phyloP scores from a whole-genome alignment of 2,329 filamentous ascomycete species.

The Aspergillus jensenii region DNA sequence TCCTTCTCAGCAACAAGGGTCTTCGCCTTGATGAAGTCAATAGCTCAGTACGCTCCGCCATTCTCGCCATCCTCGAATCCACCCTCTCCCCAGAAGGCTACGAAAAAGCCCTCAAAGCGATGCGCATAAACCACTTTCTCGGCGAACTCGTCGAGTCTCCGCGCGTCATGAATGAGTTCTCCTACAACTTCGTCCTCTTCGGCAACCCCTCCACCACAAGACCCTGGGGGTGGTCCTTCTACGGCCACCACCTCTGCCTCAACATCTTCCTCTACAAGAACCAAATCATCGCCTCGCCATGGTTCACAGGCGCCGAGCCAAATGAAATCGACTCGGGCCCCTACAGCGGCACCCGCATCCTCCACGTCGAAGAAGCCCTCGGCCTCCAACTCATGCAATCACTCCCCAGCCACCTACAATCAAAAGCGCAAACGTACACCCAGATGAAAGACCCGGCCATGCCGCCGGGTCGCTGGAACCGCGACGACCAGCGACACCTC shows the following conservation, averaged over 20 bases:
- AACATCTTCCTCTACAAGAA: constrained; percentile 65
- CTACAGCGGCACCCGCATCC: constrained; percentile 63
- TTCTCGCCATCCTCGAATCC: constrained; percentile 56
- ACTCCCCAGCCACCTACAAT: constrained; percentile 49
- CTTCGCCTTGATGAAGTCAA: constrained; percentile 66
- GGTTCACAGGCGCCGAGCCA: constrained; percentile 78
- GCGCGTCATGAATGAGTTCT: constrained; percentile 69
- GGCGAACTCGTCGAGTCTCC: constrained; percentile 65
- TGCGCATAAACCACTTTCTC: constrained; percentile 74
- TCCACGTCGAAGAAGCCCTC: constrained; percentile 63
- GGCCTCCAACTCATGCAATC: constrained; percentile 71
- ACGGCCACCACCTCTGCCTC: constrained; percentile 76
- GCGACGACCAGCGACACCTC: constrained; percentile 74
- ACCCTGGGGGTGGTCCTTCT: constrained; percentile 73
- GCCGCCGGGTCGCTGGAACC: constrained; percentile 67
- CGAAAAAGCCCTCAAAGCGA: constrained; percentile 65
- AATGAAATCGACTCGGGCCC: constrained; percentile 69
- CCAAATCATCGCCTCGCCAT: constrained; percentile 70
- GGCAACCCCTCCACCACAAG: constrained; percentile 56
- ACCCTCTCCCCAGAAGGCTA: constrained; percentile 71
- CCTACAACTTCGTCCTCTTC: constrained; percentile 75
- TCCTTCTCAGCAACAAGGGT: constrained; percentile 67
- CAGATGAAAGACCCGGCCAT: constrained; percentile 64
- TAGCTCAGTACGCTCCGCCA: constrained; percentile 45
- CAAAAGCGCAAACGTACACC: constrained; percentile 57